phyloP scores from a whole-genome alignment of 179 eudicot genomes.

The Spinacia oleracea region DNA sequence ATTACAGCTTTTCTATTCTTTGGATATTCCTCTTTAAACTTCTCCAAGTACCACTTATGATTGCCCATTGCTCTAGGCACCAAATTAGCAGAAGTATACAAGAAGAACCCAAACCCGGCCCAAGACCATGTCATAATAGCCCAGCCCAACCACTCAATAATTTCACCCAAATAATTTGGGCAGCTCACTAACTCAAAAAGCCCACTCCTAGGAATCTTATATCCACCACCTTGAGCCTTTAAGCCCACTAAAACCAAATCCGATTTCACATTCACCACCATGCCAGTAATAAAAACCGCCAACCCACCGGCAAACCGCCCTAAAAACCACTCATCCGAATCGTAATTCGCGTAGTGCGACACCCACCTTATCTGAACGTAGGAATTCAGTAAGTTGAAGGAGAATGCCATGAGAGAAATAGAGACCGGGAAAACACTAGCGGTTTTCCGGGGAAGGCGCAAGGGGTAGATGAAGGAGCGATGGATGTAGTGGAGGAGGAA shows the following conservation, averaged over 20 bases:
- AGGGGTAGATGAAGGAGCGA: constrained; percentile 72
- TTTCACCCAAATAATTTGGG: constrained; percentile 83
- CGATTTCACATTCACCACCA: constrained; percentile 60
- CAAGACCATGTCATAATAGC: constrained; percentile 80
- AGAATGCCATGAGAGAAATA: constrained; percentile 56
- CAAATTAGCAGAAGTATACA: constrained; percentile 66
- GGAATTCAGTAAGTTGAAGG: constrained; percentile 58
- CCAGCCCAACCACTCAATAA: constrained; percentile 92
- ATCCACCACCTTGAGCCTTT: constrained; percentile 60
- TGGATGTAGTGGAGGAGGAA: constrained; percentile 82
- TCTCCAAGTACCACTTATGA: constrained; percentile 79
- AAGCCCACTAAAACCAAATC: constrained; percentile 62
- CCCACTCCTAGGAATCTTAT: constrained; percentile 70
- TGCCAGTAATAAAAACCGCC: constrained; percentile 52
- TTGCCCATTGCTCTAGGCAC: constrained; percentile 66
- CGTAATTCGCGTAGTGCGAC: constrained; percentile 49
- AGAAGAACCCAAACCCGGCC: constrained; percentile 74
- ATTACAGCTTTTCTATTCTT: constrained; percentile 66
- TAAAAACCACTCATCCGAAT: constrained; percentile 54
- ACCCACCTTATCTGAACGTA: constrained; percentile 74
- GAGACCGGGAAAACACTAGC: constrained; percentile 48
- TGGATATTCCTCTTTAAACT: constrained; percentile 87
- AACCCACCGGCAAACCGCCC: constrained; percentile 52
- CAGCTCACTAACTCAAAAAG: constrained; percentile 74
- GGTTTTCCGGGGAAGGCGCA: constrained; percentile 33